A percentile compares a stretch with the other conserved stretches of the same genome.
These are phyloP conservation scores for Lasiodiplodia hormozganensis DNA, from an alignment of 2,329 filamentous ascomycete genomes.

Conservation along the genomic window DNA sequence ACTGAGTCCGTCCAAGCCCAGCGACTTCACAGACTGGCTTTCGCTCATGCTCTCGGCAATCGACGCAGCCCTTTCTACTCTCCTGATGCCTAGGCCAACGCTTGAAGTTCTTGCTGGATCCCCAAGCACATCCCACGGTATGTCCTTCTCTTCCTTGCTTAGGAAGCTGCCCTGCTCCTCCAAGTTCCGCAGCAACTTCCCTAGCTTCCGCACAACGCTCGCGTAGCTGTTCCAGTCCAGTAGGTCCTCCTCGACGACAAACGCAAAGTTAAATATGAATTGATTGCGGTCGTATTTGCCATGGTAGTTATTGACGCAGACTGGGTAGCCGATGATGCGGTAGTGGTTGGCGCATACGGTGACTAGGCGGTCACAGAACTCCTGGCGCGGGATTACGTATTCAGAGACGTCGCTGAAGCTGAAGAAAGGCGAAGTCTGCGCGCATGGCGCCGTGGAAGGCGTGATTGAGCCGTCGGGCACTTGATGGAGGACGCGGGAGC, in stretches of 20 bases:
- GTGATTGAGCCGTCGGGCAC: conserved; percentile 67
- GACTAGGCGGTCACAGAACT: conserved; percentile 91
- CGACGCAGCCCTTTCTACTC: conserved; percentile 2
- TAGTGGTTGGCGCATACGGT: conserved; percentile 78
- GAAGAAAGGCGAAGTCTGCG: conserved; percentile 69
- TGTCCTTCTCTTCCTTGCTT: conserved; percentile 61
- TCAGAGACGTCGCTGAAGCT: conserved; percentile 86
- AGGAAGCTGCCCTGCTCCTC: conserved; percentile 91
- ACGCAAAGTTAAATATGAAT: conserved; percentile 97
- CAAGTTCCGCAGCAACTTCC: conserved; percentile 83
- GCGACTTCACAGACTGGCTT: conserved; percentile 9
- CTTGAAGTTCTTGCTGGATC: conserved; percentile 20
- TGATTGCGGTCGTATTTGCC: conserved; percentile 88
- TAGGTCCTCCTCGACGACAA: conserved; percentile 74
- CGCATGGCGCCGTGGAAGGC: conserved; percentile 47
- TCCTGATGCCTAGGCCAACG: conserved; percentile 25
- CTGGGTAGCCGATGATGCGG: conserved; percentile 84
- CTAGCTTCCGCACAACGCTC: conserved; percentile 84
- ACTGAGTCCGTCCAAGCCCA: conserved; percentile 18
- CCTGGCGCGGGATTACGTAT: conserved; percentile 93
- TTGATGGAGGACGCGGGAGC: conserved; percentile 69
- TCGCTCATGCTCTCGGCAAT: conserved; percentile 23
- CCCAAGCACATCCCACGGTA: conserved; percentile 16
- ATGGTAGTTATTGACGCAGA: conserved; percentile 76
- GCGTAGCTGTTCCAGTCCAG: conserved; percentile 79